Evolutionary conservation across 495 filamentous ascomycete genomes (phyloP).

Genomic region (Cenococcum geophilum): DNA sequence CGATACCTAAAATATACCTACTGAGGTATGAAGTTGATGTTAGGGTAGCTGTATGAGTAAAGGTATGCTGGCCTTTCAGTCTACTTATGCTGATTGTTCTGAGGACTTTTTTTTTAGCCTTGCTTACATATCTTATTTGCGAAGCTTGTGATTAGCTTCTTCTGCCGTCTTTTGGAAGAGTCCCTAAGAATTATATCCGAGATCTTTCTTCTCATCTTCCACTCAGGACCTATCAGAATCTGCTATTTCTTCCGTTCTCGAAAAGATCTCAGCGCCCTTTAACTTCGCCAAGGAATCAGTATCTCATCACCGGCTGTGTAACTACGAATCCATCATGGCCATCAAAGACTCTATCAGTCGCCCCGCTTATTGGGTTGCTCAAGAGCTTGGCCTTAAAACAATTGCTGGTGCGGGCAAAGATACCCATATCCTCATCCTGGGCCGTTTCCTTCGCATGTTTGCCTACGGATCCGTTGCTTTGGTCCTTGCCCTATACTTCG

Average conservation of each 20-base stretch:
- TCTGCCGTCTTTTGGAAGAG: no score
- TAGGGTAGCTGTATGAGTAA: no score
- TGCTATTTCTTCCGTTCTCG: background rate
- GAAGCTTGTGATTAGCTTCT: no score
- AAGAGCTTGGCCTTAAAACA: constrained; percentile 24
- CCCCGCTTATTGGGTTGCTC: constrained; percentile 13
- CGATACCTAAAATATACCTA: background rate
- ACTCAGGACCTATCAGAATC: no score
- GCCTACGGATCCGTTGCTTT: constrained; percentile 73
- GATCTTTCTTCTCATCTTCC: no score
- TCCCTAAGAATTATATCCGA: no score
- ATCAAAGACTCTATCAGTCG: background rate
- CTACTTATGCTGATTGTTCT: no score
- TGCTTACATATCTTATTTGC: no score
- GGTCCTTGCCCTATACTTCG: constrained; percentile 67
- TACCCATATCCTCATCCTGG: constrained; percentile 54
- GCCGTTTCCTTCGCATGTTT: constrained; percentile 71
- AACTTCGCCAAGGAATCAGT: background rate
- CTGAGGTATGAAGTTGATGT: background rate
- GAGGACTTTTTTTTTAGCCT: no score
- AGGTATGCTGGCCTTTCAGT: no score
- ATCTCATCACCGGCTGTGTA: background rate
- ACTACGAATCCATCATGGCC: background rate
- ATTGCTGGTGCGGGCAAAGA: constrained; percentile 20
- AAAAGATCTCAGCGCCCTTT: background rate